A percentile compares a stretch with the other conserved stretches of the same genome.
These are phyloP conservation scores for Ogataea hybrid DNA, from an alignment of 1,139 yeast genomes.

Conservation along the genomic window DNA sequence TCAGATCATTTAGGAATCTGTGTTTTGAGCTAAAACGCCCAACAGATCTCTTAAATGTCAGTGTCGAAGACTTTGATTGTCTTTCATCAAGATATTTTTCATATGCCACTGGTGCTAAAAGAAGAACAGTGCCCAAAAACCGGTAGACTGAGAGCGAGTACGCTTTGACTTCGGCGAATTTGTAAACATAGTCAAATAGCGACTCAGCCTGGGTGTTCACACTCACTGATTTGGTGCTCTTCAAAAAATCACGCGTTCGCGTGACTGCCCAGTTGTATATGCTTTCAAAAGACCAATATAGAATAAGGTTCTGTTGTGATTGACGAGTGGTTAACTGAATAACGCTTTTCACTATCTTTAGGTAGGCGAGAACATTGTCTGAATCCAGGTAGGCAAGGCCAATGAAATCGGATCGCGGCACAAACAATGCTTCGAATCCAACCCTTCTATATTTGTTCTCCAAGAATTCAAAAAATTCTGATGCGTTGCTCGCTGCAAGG, in stretches of 20 bases:
- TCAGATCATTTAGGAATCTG: constrained; percentile 26
- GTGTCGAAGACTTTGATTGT: constrained; percentile 20
- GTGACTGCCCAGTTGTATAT: constrained; percentile 55
- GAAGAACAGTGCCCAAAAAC: constrained; percentile 25
- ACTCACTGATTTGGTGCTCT: constrained; percentile 15
- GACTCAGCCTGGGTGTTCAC: constrained; percentile 20
- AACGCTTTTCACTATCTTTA: constrained; percentile 40
- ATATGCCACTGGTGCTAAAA: constrained; percentile 26
- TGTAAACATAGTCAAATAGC: constrained; percentile 27
- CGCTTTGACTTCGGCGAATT: constrained; percentile 24
- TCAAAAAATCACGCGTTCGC: constrained; percentile 47
- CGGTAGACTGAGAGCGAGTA: constrained; percentile 23
- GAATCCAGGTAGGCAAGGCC: constrained; percentile 48
- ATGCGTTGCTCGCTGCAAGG: constrained; percentile 47
- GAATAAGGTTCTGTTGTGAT: constrained; percentile 53
- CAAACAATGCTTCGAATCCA: constrained; percentile 40
- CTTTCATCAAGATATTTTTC: constrained; percentile 23
- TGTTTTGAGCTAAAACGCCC: constrained; percentile 24
- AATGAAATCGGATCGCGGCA: constrained; percentile 51
- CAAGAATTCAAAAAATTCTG: constrained; percentile 44
- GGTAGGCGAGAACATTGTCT: constrained; percentile 37
- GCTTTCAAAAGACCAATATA: constrained; percentile 49
- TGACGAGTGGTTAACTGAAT: constrained; percentile 45
- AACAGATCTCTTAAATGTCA: constrained; percentile 26
- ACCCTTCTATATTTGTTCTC: constrained; percentile 32